Evolutionary conservation across 805 yeast genomes (phyloP), one percentile per base, ranked within the genome.

Genomic region (Pichia thaimueangensis): DNA sequence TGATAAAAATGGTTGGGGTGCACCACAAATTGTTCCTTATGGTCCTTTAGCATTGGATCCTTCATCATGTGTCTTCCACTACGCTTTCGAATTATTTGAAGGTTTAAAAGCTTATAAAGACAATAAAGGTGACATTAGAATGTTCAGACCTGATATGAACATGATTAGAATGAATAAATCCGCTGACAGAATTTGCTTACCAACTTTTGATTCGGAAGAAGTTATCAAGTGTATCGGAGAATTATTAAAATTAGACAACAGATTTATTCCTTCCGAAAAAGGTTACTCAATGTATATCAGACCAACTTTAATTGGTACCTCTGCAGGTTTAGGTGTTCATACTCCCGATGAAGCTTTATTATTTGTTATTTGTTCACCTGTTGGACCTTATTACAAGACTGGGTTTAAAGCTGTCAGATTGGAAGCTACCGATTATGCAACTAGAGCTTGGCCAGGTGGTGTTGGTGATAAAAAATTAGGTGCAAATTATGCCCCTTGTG

Each of bases 401-500:
- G 97, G 97, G 16, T 91, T 91, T 79, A 88, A 89, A 68, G 96
- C 97, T 32, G 96, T 93, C 42, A 73, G 78, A 48, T 74, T 93
- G 51, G 96, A 91, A 69, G 97, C 97, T 52, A 89, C 96, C 28
- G 95, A 87, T 61, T 80, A 86, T 55, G 96, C 96, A 39, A 89
- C 89, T 27, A 85, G 98, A 71, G 97, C 98, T 24, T 91, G 97
- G 97, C 97, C 97, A 60, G 96, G 96, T 58, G 98, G 97, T 65
- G 88, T 80, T 55, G 98, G 98, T 67, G 84, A 91, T 77, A 82
- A 78, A 66, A 91, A 91, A 68, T 78, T 91, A 57, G 98, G 98
- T 65, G 97, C 96, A 48, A 91, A 91, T 73, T 91, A 91, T 61
- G 98, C 97, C 35, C 97, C 97, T 49, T 86, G 96, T 64, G 79